Base-by-base conservation (phyloP, 2,329 filamentous ascomycete genomes). In the Aureobasidium namibiae region DNA sequence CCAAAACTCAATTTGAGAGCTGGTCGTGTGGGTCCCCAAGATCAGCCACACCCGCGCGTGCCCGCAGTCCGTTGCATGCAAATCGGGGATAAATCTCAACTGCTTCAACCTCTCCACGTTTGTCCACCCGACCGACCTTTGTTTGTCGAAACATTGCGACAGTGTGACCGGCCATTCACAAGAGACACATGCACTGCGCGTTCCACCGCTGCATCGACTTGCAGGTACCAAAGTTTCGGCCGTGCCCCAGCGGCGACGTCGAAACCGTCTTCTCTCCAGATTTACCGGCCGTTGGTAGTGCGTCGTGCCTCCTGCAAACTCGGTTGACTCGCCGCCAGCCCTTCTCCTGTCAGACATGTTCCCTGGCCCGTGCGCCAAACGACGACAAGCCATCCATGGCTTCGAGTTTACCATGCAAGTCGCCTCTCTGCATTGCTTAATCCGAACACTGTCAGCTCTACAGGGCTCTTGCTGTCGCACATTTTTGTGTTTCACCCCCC, bases 311-410 rank as follows among this genome's bases (percentile, higher is more conserved):
- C 34, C 49, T 54, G 50, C 50, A 54, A 54, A 54, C 36, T 54
- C 50, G 50, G 50, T 54, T 33, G 49, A 42, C 50, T 54, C 50
- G 36, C 36, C 38, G 42, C 42, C 50, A 54, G 50, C 50, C 50
- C 50, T 53, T n/a, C 34, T 38, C 50, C 38, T 41, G 50, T 54
- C 50, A 54, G 50, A 54, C 50, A 41, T 41, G 50, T 54, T 52
- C 48, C 39, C 34, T 54, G 50, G 50, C 50, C 18, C 50, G 50
- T 54, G 50, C 50, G 16, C 16, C n/a, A 21, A 49, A 48, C 48
- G 4, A 52, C 48, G 48, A 52, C 48, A 52, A 52, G 33, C 24
- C 48, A 52, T 52, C 9, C 13, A 26, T 24, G 18, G 10, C 29
- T 49, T 18, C 34, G 21, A 24, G 1, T 26, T 6, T 11, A 36